These are phyloP conservation scores for Ceratobasidium sp. DNA, from an alignment of 1,284 basidiomycete species.

Conservation along the genomic window DNA sequence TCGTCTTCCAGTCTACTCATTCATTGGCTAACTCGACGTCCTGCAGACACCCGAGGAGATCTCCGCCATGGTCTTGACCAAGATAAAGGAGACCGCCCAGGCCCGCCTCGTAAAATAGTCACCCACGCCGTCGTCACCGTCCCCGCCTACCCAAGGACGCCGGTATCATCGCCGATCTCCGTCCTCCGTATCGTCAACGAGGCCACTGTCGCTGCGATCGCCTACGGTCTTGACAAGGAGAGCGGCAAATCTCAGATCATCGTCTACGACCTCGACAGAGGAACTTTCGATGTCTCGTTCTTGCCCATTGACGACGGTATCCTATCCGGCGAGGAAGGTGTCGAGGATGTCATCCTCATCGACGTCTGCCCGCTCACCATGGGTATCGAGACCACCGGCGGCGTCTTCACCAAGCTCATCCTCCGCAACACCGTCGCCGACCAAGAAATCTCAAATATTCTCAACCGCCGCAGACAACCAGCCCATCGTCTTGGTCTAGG, in stretches of 20 bases:
- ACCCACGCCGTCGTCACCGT: slow-evolving; percentile 73
- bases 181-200: slow-evolving; percentile 99
- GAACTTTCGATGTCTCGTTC: slow-evolving; percentile 97
- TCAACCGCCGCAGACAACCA: slow-evolving; percentile 97
- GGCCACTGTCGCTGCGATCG: slow-evolving; percentile 95
- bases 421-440: slow-evolving; percentile 97
- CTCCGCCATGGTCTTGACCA: slow-evolving; percentile 93
- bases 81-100: slow-evolving; percentile 74
- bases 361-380: no score
- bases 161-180: slow-evolving; percentile 94
- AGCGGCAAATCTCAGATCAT: no score
- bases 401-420: slow-evolving; percentile 98
- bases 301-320: slow-evolving; percentile 94
- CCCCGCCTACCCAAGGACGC: slow-evolving; percentile 99
- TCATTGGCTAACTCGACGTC: slow-evolving; percentile 32
- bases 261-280: no score
- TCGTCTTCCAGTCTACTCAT: slow-evolving; percentile 48
- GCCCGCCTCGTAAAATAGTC: no score
- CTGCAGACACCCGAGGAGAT: slow-evolving; percentile 85
- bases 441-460: slow-evolving; percentile 98
- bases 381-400: slow-evolving; percentile 94
- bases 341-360: no score
- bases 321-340: no score
- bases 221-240: no score
- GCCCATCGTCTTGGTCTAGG: slow-evolving; percentile 87